Base-by-base conservation (phyloP, 2,329 filamentous ascomycete genomes). In the Penicillium rolfsii region DNA sequence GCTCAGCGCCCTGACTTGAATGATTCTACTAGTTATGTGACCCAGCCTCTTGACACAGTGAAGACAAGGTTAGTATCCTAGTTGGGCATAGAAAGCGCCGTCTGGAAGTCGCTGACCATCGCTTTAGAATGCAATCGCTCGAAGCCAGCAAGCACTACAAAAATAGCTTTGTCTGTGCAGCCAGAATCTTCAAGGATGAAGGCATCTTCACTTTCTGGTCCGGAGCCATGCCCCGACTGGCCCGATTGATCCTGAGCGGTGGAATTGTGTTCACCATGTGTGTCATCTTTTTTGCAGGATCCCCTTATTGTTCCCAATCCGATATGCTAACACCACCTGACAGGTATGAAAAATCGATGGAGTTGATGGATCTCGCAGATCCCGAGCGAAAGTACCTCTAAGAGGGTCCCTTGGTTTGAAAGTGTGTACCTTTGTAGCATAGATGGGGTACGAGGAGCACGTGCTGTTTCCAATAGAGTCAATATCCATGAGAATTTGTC, bases 211-310 rank as follows among this genome's bases (percentile, higher is more conserved):
- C 93, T 0, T 91, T 98, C 67, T 99, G 95, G 95, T 94, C 91
- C 68, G 95, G 95, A 28, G 94, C 95, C 24, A 73, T 98, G 68
- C 95, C 95, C 1, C 84, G 95, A 57, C 78, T 99, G 71, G 94
- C 88, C 26, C 84, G 95, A 59, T 76, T 99, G 68, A 90, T 97
- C 45, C 78, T 98, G 77, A 97, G 93, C 72, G 95, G 95, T 58
- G 95, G 95, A 19, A 97, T 99, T 72, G 95, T 99, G 43, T 99
- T 99, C 74, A 96, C 95, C 24, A 96, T 98, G 86, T 89, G 78
- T 72, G 83, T 78, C 49, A 83, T 78, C 50, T 36, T 43, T 36
- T 43, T 33, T 35, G n/a, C 49, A 45, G n/a, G 41, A 19, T 41
- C n/a, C 48, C 9, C 35, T 52, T 43, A 36, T 16, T n/a, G 30